These are phyloP conservation scores for Sporothrix humicola DNA, from an alignment of 2,329 filamentous ascomycete species.

Conservation along the genomic window DNA sequence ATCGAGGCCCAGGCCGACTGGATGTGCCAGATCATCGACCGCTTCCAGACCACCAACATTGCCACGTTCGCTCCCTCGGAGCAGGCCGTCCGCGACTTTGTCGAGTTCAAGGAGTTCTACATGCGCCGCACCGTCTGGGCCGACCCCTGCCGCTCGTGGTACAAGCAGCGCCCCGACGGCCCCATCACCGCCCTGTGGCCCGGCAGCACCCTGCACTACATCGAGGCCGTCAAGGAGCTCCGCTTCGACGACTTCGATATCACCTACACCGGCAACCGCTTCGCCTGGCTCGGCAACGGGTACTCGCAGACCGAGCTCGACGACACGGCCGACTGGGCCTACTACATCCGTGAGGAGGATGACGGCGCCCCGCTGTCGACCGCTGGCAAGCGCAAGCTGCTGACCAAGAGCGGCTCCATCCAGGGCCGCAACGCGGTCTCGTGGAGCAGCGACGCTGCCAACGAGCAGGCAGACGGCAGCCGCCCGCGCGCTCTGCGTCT, in stretches of 20 bases:
- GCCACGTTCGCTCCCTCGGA: conserved; percentile 41
- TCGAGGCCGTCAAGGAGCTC: conserved; percentile 42
- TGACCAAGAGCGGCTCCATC: conserved; percentile 42
- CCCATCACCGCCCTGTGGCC: conserved; percentile 41
- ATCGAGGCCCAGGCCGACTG: conserved; percentile 45
- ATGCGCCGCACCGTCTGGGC: conserved; percentile 44
- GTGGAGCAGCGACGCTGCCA: conserved; percentile 36
- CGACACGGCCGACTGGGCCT: conserved; percentile 46
- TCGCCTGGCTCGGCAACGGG: conserved; percentile 45
- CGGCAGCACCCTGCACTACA: conserved; percentile 40
- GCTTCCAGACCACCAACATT: conserved; percentile 57
- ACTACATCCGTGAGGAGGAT: conserved; percentile 36
- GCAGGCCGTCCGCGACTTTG: conserved; percentile 40
- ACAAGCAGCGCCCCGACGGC: conserved; percentile 41
- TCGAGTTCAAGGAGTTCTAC: conserved; percentile 44
- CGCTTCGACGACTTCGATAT: conserved; percentile 46
- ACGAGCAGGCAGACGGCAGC: neutral
- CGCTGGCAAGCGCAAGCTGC: conserved; percentile 38
- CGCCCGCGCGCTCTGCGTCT: conserved; percentile 21
- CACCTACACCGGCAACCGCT: conserved; percentile 38
- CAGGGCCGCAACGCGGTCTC: conserved; percentile 35
- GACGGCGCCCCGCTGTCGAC: conserved; percentile 35
- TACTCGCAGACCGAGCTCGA: conserved; percentile 53
- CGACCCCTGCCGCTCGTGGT: conserved; percentile 43
- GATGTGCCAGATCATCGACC: conserved; percentile 57